These are phyloP conservation scores for Canavalia ensiformis DNA, from an alignment of 306 rosid species.

Conservation along the genomic window DNA sequence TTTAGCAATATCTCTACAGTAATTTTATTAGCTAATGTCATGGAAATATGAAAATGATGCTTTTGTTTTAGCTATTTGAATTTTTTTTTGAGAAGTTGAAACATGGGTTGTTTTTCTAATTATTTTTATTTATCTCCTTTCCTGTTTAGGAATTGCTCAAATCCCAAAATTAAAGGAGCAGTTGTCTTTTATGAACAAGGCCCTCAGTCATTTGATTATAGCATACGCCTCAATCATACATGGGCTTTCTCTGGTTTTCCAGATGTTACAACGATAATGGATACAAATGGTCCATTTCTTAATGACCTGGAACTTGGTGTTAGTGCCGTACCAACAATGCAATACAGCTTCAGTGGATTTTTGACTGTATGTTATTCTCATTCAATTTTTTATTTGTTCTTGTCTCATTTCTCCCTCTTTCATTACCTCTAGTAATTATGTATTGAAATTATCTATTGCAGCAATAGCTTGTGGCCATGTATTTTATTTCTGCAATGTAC, in stretches of 20 bases:
- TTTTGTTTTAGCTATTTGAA: background rate
- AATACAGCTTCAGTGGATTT: constrained; percentile 96
- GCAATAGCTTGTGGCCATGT: constrained; percentile 27
- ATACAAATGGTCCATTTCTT: constrained; percentile 89
- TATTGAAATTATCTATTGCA: constrained; percentile 21
- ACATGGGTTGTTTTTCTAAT: constrained; percentile 42
- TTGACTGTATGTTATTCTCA: constrained; percentile 74
- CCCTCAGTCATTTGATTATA: constrained; percentile 83
- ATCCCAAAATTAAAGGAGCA: constrained; percentile 92
- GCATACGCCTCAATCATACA: constrained; percentile 95
- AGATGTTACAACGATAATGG: constrained; percentile 91
- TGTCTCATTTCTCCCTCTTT: background rate
- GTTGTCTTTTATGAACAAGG: constrained; percentile 90
- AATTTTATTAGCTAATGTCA: constrained; percentile 16
- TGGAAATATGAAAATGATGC: constrained; percentile 15
- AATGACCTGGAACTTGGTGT: constrained; percentile 89
- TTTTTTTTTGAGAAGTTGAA: constrained; percentile 29
- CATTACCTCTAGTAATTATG: constrained; percentile 13
- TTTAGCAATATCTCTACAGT: background rate
- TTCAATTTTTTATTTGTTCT: constrained; percentile 32
- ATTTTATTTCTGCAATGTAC: constrained; percentile 20
- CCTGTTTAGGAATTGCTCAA: constrained; percentile 78
- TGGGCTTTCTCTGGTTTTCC: constrained; percentile 99
- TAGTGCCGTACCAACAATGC: constrained; percentile 83
- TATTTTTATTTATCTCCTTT: constrained; percentile 43